These are phyloP conservation scores for Macadamia tetraphylla DNA, from an alignment of 164 flowering plant genomes.

Conservation along the genomic window DNA sequence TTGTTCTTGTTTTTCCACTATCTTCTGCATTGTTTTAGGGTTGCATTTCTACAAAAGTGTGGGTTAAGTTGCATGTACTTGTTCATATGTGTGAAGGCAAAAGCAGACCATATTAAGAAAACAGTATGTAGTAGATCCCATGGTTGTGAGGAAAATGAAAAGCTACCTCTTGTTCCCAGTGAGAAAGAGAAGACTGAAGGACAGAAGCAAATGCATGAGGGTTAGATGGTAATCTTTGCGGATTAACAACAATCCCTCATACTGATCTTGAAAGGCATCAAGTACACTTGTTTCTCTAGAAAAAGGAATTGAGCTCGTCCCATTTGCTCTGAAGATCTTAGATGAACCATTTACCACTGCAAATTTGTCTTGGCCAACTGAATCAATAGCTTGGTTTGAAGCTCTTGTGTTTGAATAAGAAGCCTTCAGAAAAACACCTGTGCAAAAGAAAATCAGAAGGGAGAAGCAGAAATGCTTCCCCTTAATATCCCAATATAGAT, in stretches of 20 bases:
- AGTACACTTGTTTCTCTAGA: slow-evolving; percentile 30
- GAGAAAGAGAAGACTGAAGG: slow-evolving; percentile 56
- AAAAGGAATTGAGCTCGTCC: slow-evolving; percentile 19
- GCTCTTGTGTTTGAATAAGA: slow-evolving; percentile 32
- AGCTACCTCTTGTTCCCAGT: slow-evolving; percentile 65
- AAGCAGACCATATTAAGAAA: neutral
- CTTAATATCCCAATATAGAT: neutral
- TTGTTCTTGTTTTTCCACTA: too few species aligned
- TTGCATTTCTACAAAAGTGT: too few species aligned
- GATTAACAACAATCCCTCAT: slow-evolving; percentile 70
- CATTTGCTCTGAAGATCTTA: slow-evolving; percentile 36
- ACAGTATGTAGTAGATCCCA: neutral
- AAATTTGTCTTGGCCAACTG: slow-evolving; percentile 28
- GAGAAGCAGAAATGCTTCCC: neutral
- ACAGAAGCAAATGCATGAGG: slow-evolving; percentile 42
- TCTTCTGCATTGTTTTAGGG: too few species aligned
- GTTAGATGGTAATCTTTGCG: slow-evolving; percentile 53
- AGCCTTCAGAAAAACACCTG: slow-evolving; percentile 40
- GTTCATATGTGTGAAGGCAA: too few species aligned
- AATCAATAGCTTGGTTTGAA: slow-evolving; percentile 24
- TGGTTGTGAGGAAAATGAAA: neutral
- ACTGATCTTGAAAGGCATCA: slow-evolving; percentile 61
- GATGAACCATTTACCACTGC: slow-evolving; percentile 20
- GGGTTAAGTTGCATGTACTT: neutral
- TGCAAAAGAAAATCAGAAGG: slow-evolving; percentile 5